Conservation (phyloP, 139 green algal genomes). For the Trebouxia sp. region DNA sequence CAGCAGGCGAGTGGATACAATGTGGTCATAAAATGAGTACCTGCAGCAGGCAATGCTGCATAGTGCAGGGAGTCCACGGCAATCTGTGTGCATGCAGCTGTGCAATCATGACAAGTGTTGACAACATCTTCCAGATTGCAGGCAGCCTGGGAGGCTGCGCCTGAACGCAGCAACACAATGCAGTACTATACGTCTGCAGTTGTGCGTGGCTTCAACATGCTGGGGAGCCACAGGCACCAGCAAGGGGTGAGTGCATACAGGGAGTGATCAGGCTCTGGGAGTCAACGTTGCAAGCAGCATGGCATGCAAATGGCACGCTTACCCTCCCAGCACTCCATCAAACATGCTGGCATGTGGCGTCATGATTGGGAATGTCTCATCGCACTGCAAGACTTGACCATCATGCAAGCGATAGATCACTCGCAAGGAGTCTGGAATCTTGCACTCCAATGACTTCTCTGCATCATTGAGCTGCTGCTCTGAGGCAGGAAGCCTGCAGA, state of each 20-base stretch:
- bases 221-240: no score
- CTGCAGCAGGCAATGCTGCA: not conserved
- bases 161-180: not conserved
- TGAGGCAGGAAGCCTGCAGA: not conserved
- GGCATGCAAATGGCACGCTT: not conserved
- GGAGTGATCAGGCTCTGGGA: no score
- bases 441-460: not conserved
- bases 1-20: not conserved
- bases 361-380: not conserved
- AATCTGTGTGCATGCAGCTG: no score
- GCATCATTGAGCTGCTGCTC: slow-evolving; percentile 6
- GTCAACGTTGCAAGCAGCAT: no score
- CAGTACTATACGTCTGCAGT: no score
- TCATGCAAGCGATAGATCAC: slow-evolving; percentile 17
- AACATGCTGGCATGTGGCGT: not conserved
- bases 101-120: no score
- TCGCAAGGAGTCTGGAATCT: slow-evolving; percentile 4
- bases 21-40: slow-evolving; percentile 3
- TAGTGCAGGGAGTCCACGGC: no score
- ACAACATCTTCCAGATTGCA: not conserved
- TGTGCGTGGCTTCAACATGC: no score
- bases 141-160: not conserved
- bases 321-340: slow-evolving; percentile 7
- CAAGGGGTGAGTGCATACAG: no score
- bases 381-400: slow-evolving; percentile 4